Evolutionary conservation across 352 stramenopile species (phyloP), one percentile per base, ranked within the genome.

Genomic region (Pythium rishiriense): DNA sequence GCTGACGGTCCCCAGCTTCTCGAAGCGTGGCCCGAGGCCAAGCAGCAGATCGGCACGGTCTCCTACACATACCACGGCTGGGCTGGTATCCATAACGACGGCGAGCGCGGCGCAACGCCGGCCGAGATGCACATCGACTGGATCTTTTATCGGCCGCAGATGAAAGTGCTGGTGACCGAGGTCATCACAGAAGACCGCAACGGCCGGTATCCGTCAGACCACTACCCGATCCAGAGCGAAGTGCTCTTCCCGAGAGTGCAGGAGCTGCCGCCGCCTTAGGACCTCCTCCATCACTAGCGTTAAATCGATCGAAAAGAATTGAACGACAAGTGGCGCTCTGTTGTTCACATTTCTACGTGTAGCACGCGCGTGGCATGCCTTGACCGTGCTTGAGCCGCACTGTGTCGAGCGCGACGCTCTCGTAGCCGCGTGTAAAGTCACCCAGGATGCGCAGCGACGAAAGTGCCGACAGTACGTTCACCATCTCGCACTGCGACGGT

Each of bases 351-450:
- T 0, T 41, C 45, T 45, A 81, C 48, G 66, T 66, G 50, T 84
- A 87, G 57, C 78, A 87, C 17, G 31, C 46, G 12, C 75, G 60
- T 0, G 78, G 78, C 22, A 79, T 62, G n/a, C 76, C 76, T 0
- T 74, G 70, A 28, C 84, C 84, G 47, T 93, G 86, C 2, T 69
- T 70, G 51, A 96, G 65, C 19, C 70, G 64, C 28, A 98, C 89
- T 0, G 83, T 84, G 68, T 98, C 91, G 51, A 98, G 70, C 26
- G 83, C 89, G 3, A 98, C 87, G 39, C 66, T 97, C 71, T 98
- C 91, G 72, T 97, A 88, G 33, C 88, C 88, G 11, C 81, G 68
- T 0, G 93, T 98, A 57, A 97, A 97, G 68, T 98, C 91, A 19
- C 91, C 91, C 5, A 97, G 74, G 58, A 98, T 97, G 17, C 77